phyloP scores from a whole-genome alignment of 2,329 filamentous ascomycete species.

The Botrytis fragariae region DNA sequence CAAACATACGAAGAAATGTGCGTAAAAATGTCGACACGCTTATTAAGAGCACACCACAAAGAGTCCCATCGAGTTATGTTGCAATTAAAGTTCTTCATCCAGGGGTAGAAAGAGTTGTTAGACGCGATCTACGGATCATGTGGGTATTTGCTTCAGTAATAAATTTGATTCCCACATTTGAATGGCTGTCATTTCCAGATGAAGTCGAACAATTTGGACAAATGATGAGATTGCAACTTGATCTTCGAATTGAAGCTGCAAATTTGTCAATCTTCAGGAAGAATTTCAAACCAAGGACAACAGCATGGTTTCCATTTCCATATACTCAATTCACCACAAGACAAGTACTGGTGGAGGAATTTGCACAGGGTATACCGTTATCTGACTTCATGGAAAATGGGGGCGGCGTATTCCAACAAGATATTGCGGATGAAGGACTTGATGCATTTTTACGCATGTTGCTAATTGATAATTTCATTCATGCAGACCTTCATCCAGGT shows the following conservation, averaged over 20 bases:
- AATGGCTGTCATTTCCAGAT: slow-evolving; percentile 94
- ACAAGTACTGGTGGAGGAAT: slow-evolving; percentile 91
- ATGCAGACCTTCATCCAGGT: slow-evolving; percentile 92
- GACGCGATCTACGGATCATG: slow-evolving; percentile 94
- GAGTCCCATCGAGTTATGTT: slow-evolving; percentile 87
- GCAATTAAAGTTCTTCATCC: slow-evolving; percentile 96
- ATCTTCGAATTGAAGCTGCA: slow-evolving; percentile 89
- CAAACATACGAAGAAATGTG: slow-evolving; percentile 65
- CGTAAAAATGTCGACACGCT: slow-evolving; percentile 80
- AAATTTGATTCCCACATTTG: slow-evolving; percentile 87
- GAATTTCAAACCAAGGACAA: slow-evolving; percentile 85
- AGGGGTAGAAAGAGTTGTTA: slow-evolving; percentile 81
- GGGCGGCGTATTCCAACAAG: slow-evolving; percentile 86
- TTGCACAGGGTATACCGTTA: slow-evolving; percentile 88
- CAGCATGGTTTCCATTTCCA: slow-evolving; percentile 95
- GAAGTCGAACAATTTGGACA: slow-evolving; percentile 92
- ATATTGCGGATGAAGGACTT: slow-evolving; percentile 91
- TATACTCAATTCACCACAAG: slow-evolving; percentile 91
- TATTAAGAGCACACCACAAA: slow-evolving; percentile 79
- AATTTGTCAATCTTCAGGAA: slow-evolving; percentile 86
- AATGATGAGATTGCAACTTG: slow-evolving; percentile 98
- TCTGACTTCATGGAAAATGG: slow-evolving; percentile 88
- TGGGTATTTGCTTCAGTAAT: slow-evolving; percentile 80
- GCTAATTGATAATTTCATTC: slow-evolving; percentile 94
- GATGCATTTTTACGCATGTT: slow-evolving; percentile 97